These are phyloP conservation scores for Lentinula sp. DNA, from an alignment of 768 basidiomycete species.

Conservation along the genomic window DNA sequence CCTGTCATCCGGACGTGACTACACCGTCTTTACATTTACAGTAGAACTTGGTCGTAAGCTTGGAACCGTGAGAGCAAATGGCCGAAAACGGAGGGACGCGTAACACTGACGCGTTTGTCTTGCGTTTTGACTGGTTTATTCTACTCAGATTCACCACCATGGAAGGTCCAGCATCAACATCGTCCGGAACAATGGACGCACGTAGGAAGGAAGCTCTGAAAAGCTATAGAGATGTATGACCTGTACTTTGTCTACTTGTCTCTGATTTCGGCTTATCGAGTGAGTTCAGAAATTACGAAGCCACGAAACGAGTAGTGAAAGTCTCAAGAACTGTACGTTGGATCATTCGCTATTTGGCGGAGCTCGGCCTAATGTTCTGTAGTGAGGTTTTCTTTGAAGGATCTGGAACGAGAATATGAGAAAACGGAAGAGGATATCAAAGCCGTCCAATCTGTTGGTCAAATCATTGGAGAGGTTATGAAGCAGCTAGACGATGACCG, in stretches of 20 bases:
- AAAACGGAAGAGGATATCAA: constrained; percentile 99
- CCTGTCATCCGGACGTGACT: too few relatives aligned
- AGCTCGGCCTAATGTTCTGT: constrained; percentile 1
- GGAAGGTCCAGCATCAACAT: constrained; percentile 44
- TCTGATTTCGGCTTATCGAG: constrained; percentile 7
- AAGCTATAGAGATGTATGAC: constrained; percentile 64
- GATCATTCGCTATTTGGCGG: background rate
- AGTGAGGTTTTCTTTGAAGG: constrained; percentile 92
- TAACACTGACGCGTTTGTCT: background rate
- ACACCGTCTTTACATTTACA: too few relatives aligned
- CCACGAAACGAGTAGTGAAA: constrained; percentile 83
- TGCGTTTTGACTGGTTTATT: background rate
- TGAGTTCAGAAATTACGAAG: constrained; percentile 80
- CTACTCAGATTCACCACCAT: constrained; percentile 17
- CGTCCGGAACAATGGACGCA: constrained; percentile 59
- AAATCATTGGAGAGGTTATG: constrained; percentile 98
- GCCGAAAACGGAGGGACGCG: background rate
- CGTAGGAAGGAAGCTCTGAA: constrained; percentile 70
- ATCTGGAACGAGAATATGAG: constrained; percentile 81
- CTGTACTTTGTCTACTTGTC: background rate
- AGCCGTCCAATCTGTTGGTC: constrained; percentile 96
- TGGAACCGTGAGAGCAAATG: background rate
- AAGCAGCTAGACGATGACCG: constrained; percentile 97
- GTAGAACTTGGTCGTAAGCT: background rate
- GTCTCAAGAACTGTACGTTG: constrained; percentile 81